Percentiles rank a stretch among this genome's conserved stretches.
Evolutionary conservation across 345 rosid species (phyloP).

Genomic region (Euphorbia peplus): DNA sequence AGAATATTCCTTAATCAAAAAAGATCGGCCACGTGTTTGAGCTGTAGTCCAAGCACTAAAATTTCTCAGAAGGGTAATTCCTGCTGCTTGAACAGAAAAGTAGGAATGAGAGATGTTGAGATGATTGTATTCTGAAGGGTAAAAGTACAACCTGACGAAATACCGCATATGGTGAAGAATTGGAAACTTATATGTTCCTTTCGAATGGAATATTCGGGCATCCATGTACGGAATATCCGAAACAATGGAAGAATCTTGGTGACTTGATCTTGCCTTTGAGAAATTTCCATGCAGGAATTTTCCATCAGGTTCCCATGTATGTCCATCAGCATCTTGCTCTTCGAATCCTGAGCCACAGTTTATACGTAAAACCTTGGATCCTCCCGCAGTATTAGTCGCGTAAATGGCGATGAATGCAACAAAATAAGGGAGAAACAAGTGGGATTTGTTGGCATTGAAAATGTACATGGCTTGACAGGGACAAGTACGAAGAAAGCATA

Average conservation of each 20-base stretch:
- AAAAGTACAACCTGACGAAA: conserved; percentile 56
- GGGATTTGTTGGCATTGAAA: conserved; percentile 20
- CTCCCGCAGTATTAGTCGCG: conserved; percentile 1
- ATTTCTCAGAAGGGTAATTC: conserved; percentile 55
- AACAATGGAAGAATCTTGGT: conserved; percentile 65
- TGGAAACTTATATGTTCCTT: conserved; percentile 49
- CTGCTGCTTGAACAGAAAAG: conserved; percentile 51
- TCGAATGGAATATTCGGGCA: conserved; percentile 59
- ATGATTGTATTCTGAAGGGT: conserved; percentile 52
- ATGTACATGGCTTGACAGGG: conserved; percentile 32
- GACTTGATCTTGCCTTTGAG: conserved; percentile 43
- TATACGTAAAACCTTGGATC: conserved; percentile 28
- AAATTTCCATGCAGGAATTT: conserved; percentile 38
- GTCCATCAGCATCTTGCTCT: conserved; percentile 55
- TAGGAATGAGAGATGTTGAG: conserved; percentile 47
- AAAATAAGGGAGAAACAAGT: conserved; percentile 28
- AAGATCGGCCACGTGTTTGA: conserved; percentile 65
- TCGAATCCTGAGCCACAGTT: conserved; percentile 50
- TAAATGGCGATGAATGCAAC: conserved; percentile 22
- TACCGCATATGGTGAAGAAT: conserved; percentile 39
- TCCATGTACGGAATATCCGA: conserved; percentile 69
- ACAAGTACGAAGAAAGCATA: neutral
- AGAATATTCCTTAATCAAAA: conserved; percentile 58
- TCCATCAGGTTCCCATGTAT: conserved; percentile 55
- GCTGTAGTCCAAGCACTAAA: conserved; percentile 73